phyloP scores from a whole-genome alignment of 768 basidiomycete genomes.

The Scleroderma citrinum region DNA sequence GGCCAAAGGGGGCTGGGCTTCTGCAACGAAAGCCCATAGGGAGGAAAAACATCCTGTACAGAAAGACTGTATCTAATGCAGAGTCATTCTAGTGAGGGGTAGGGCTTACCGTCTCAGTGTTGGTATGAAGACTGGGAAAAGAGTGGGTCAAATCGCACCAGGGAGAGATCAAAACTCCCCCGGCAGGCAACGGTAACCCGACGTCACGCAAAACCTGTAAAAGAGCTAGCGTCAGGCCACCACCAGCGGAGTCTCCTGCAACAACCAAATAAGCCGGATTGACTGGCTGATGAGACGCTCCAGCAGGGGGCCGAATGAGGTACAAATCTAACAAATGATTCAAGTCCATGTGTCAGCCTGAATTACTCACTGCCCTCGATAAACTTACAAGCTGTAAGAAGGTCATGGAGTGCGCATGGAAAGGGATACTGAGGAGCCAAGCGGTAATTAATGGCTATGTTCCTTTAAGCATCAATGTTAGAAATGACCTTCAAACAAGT shows the following conservation, averaged over 20 bases:
- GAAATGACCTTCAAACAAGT: neutral
- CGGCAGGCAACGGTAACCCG: conserved; percentile 77
- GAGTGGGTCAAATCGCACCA: conserved; percentile 95
- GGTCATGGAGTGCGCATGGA: conserved; percentile 87
- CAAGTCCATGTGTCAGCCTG: neutral
- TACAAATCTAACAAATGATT: conserved; percentile 57
- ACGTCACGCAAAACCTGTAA: conserved; percentile 85
- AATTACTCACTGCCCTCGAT: neutral
- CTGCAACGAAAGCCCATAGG: conserved; percentile 70
- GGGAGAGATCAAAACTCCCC: conserved; percentile 84
- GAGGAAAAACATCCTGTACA: conserved; percentile 69
- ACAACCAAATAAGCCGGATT: conserved; percentile 78
- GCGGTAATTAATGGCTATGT: conserved; percentile 67
- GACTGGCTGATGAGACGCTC: conserved; percentile 70
- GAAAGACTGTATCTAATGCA: conserved; percentile 1
- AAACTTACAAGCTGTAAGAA: conserved; percentile 74
- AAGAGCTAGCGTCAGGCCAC: conserved; percentile 76
- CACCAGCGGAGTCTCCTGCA: conserved; percentile 91
- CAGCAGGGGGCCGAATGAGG: conserved; percentile 81
- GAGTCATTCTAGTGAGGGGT: neutral
- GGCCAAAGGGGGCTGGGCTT: conserved; percentile 79
- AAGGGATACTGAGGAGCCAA: conserved; percentile 98
- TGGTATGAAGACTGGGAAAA: conserved; percentile 81
- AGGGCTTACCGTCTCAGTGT: conserved; percentile 73
- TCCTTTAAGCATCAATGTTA: conserved; percentile 11